Evolutionary conservation across 768 basidiomycete genomes (phyloP).

Genomic region (Amanita polypyramis): DNA sequence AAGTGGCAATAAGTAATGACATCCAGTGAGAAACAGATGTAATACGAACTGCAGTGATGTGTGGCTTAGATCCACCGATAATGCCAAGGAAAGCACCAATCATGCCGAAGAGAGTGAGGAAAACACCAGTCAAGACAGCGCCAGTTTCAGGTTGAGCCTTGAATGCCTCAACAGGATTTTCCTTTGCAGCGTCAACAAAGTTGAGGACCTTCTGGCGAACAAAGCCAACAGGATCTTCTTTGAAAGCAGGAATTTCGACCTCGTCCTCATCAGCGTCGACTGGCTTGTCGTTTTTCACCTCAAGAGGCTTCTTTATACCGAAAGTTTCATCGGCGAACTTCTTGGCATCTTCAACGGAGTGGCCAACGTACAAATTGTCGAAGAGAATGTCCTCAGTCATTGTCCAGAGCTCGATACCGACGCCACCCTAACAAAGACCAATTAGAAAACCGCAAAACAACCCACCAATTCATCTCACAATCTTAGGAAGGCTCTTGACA

Average conservation of each 20-base stretch:
- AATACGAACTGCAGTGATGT: slow-evolving; percentile 51
- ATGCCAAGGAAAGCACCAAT: slow-evolving; percentile 71
- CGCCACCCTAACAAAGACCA: slow-evolving; percentile 51
- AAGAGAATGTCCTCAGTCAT: slow-evolving; percentile 96
- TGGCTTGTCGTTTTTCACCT: slow-evolving; percentile 48
- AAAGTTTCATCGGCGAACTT: slow-evolving; percentile 81
- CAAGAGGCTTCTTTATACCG: slow-evolving; percentile 78
- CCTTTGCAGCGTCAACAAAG: slow-evolving; percentile 71
- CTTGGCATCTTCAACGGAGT: slow-evolving; percentile 81
- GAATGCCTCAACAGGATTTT: slow-evolving; percentile 74
- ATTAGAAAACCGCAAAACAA: slow-evolving; percentile 5
- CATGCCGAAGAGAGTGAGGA: slow-evolving; percentile 80
- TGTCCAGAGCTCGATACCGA: slow-evolving; percentile 98
- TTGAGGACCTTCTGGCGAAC: slow-evolving; percentile 66
- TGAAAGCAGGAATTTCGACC: slow-evolving; percentile 38
- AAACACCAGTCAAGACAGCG: slow-evolving; percentile 58
- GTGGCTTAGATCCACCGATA: slow-evolving; percentile 61
- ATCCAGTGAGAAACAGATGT: slow-evolving; percentile 4
- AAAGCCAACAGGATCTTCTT: slow-evolving; percentile 69
- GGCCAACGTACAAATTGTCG: slow-evolving; percentile 89
- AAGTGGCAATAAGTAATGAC: slow-evolving; percentile 2
- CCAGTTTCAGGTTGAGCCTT: slow-evolving; percentile 85
- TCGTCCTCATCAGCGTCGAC: slow-evolving; percentile 39
- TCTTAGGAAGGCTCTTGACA: slow-evolving; percentile 74
- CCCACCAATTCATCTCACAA: slow-evolving; percentile 38